phyloP scores from a whole-genome alignment of 2,329 filamentous ascomycete species.

The Phialophora tarda region DNA sequence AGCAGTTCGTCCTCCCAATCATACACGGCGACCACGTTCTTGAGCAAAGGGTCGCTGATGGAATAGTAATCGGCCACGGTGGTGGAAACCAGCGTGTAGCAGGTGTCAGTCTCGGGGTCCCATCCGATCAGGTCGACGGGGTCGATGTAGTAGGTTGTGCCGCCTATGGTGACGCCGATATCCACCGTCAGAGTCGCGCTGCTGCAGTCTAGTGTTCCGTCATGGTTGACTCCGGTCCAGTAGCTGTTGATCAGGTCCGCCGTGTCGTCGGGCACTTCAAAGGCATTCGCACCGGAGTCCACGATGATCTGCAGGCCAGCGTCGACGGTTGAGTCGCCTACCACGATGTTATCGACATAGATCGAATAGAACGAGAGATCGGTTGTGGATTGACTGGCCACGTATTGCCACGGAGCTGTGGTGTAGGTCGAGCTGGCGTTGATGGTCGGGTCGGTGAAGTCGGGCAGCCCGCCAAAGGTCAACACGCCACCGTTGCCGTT shows the following conservation, averaged over 20 bases:
- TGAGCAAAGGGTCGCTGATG: constrained; percentile 13
- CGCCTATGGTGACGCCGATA: constrained; percentile 9
- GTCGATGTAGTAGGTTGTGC: constrained; percentile 12
- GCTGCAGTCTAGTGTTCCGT: background rate
- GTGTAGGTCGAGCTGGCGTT: background rate
- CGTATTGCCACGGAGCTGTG: constrained; percentile 1
- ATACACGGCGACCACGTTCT: constrained; percentile 13
- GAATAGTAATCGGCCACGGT: background rate
- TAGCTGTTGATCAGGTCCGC: constrained; percentile 9
- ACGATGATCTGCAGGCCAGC: constrained; percentile 12
- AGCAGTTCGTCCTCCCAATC: constrained; percentile 8
- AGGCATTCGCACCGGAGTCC: constrained; percentile 10
- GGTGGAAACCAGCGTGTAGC: background rate
- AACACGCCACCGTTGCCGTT: constrained; percentile 15
- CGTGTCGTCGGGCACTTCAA: constrained; percentile 4
- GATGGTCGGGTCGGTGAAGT: background rate
- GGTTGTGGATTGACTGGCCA: background rate
- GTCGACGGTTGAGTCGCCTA: background rate
- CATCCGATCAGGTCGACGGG: constrained; percentile 1
- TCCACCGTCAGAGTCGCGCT: background rate
- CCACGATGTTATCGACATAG: background rate
- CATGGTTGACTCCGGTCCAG: background rate
- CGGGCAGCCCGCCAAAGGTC: constrained; percentile 14
- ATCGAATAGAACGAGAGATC: constrained; percentile 1
- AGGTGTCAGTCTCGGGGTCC: background rate